Base-by-base conservation (phyloP, 2,329 filamentous ascomycete species). In the Aspergillus sp. region DNA sequence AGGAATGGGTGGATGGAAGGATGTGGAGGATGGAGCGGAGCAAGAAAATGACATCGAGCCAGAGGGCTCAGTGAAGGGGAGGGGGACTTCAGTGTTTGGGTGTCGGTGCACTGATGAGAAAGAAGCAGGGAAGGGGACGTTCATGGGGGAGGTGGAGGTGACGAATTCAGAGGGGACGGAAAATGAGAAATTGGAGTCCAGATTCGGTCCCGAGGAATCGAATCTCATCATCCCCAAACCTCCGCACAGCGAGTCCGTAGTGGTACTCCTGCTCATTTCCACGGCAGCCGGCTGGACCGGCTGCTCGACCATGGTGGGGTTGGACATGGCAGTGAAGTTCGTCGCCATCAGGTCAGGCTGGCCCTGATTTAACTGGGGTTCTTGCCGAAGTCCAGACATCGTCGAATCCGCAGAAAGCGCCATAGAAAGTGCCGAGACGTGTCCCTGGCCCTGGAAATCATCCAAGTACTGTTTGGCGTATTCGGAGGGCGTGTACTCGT, bases 241-340 rank as follows among this genome's bases (percentile, higher is more conserved):
- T 61, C 76, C 75, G 60, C 77, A 78, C 51, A 81, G 65, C 36
- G 77, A 76, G 63, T 81, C 79, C 64, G 78, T 76, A 32, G 79
- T 81, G 47, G 73, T 72, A 64, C 74, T 80, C 63, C 79, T 75
- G 63, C 72, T 78, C 79, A 81, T 81, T 60, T 79, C 74, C 56
- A 76, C 72, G 43, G 76, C 65, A 30, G 68, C 69, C 38, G 70
- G 67, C 36, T 67, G 64, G 25, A 63, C 67, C 62, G 72, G 62
- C 48, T 67, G 67, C 58, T 74, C 71, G 55, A 69, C 63, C 65
- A 65, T 43, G 12, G 58, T 43, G 19, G 51, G 47, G 15, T 64
- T 52, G 12, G 55, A 51, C 45, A 63, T 30, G 19, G 50, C 51
- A 19, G 23, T 39, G 8, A 60, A 36, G 32, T 60, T 41, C 28